phyloP scores from a whole-genome alignment of 331 rosid genomes.

The Pyracantha coccinea region DNA sequence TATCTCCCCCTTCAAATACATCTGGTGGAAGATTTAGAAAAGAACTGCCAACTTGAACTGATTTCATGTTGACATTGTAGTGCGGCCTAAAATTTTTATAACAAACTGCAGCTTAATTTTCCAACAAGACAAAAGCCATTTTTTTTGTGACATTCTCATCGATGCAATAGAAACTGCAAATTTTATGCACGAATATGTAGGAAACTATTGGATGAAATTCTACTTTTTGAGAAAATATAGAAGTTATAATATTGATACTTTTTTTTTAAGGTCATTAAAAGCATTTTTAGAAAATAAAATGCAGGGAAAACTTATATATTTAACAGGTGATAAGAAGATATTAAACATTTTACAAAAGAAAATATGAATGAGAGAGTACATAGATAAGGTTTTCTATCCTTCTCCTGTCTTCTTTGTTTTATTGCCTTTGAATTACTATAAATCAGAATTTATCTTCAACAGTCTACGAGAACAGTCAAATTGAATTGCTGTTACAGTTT shows the following conservation, averaged over 20 bases:
- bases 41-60: constrained; percentile 72
- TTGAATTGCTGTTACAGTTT: background rate
- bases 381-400: background rate
- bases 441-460: background rate
- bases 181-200: background rate
- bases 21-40: constrained; percentile 51
- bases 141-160: background rate
- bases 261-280: background rate
- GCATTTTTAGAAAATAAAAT: background rate
- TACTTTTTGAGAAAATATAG: background rate
- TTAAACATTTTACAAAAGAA: background rate
- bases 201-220: background rate
- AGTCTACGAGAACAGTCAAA: background rate
- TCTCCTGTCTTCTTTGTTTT: background rate
- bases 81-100: constrained; percentile 53
- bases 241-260: background rate
- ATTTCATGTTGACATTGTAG: constrained; percentile 88
- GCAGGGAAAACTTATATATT: background rate
- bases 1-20: constrained; percentile 53
- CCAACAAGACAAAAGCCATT: background rate
- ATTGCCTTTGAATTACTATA: background rate
- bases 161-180: background rate
- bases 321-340: background rate
- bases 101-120: constrained; percentile 11
- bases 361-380: background rate